These are phyloP conservation scores for Biscogniauxia sp. DNA, from an alignment of 2,329 filamentous ascomycete genomes.

Conservation along the genomic window DNA sequence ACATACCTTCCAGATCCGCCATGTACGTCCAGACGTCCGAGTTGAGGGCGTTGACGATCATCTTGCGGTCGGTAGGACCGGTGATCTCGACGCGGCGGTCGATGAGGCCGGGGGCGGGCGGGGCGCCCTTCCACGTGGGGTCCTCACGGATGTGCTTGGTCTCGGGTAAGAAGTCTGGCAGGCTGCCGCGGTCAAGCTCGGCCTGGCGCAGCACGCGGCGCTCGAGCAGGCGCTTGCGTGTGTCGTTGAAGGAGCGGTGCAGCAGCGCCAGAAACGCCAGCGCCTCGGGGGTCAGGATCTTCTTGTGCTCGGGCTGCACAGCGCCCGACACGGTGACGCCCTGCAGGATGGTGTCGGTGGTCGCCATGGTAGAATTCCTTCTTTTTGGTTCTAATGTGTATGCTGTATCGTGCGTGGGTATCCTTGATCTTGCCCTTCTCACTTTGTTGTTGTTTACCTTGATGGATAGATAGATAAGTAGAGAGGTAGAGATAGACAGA, in stretches of 20 bases:
- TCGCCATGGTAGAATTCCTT: slow-evolving; percentile 53
- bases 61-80: slow-evolving; percentile 95
- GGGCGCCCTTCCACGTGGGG: slow-evolving; percentile 87
- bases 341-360: slow-evolving; percentile 74
- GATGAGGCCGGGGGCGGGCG: slow-evolving; percentile 85
- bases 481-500: background rate
- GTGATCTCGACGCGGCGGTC: slow-evolving; percentile 97
- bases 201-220: slow-evolving; percentile 82
- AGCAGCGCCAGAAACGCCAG: slow-evolving; percentile 90
- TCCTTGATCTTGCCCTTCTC: background rate
- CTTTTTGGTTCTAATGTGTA: background rate
- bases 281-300: slow-evolving; percentile 89
- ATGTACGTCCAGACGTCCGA: slow-evolving; percentile 98
- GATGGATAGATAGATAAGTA: background rate
- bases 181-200: slow-evolving; percentile 83
- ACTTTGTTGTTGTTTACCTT: background rate
- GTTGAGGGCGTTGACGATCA: slow-evolving; percentile 97
- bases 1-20: slow-evolving; percentile 94
- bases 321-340: slow-evolving; percentile 83
- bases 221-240: slow-evolving; percentile 84
- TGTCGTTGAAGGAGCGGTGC: slow-evolving; percentile 90
- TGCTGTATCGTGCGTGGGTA: background rate
- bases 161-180: slow-evolving; percentile 94
- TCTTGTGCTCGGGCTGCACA: slow-evolving; percentile 74
- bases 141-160: slow-evolving; percentile 94